Percentiles rank a stretch among this genome's conserved stretches.
Conservation (phyloP, 768 basidiomycete species). For the Clavulina sp. region DNA sequence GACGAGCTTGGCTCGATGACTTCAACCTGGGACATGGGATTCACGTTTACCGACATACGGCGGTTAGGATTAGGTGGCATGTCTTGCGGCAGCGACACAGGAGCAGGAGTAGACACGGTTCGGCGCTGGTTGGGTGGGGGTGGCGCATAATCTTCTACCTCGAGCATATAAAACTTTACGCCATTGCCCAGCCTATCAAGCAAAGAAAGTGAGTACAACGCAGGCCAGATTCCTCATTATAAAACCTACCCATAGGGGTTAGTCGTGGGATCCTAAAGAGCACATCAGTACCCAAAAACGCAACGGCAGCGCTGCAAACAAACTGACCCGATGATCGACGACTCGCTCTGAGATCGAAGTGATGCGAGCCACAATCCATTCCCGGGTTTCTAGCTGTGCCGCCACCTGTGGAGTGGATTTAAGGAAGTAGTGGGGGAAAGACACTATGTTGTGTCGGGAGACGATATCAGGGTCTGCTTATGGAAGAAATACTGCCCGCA, state of each 20-base stretch:
- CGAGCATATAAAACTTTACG: constrained; percentile 83
- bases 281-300: constrained; percentile 4
- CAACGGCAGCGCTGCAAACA: not conserved
- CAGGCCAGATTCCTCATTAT: not conserved
- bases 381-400: constrained; percentile 76
- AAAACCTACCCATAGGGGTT: constrained; percentile 25
- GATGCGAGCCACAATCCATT: constrained; percentile 91
- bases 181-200: constrained; percentile 44
- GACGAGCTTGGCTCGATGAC: not conserved
- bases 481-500: not conserved
- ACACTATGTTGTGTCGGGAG: constrained; percentile 34
- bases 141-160: constrained; percentile 88
- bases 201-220: not conserved
- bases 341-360: constrained; percentile 75
- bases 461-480: not conserved
- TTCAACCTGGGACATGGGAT: not conserved
- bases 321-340: constrained; percentile 55
- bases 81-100: constrained; percentile 22
- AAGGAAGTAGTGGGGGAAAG: constrained; percentile 95
- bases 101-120: constrained; percentile 29
- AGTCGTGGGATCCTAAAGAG: constrained; percentile 48
- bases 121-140: constrained; percentile 31
- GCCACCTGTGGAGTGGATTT: constrained; percentile 71
- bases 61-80: constrained; percentile 21
- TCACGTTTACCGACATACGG: not conserved